phyloP scores from a whole-genome alignment of 192 early-diverging fungal genomes.

The Chytriomyces sp. region DNA sequence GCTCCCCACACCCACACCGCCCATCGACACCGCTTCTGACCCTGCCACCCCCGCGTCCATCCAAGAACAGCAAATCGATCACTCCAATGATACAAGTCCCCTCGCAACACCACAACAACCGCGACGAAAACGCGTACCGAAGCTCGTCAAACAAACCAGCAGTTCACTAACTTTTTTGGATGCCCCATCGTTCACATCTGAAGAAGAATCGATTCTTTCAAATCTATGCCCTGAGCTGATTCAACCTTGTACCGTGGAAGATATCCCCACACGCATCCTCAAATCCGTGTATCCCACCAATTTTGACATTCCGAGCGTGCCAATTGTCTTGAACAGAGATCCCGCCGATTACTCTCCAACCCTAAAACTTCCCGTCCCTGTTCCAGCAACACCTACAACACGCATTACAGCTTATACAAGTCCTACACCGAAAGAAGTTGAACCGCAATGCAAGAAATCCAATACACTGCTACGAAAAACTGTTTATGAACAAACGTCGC shows the following conservation, averaged over 20 bases:
- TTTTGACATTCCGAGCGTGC: conserved; percentile 10
- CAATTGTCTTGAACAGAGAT: conserved; percentile 20
- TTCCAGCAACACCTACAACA: neutral
- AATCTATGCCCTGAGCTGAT: conserved; percentile 34
- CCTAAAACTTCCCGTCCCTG: conserved; percentile 7
- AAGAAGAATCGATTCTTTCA: conserved; percentile 11
- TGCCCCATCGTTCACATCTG: neutral
- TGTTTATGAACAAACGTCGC: conserved; percentile 58
- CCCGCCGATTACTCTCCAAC: conserved; percentile 22
- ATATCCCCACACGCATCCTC: conserved; percentile 10
- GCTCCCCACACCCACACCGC: neutral
- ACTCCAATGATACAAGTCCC: neutral
- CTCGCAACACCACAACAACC: neutral
- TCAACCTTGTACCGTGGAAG: neutral
- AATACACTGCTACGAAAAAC: conserved; percentile 40
- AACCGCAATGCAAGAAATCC: conserved; percentile 32
- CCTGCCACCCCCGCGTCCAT: neutral
- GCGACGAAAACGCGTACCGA: neutral
- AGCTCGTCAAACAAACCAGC: conserved; percentile 18
- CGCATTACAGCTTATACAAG: conserved; percentile 16
- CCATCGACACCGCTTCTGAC: neutral
- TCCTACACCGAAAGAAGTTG: conserved; percentile 30
- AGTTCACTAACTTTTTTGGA: neutral
- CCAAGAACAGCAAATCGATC: neutral
- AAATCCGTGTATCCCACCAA: conserved; percentile 31